Base-by-base conservation (phyloP, 169 alveolate species). In the Blepharisma undulans region DNA sequence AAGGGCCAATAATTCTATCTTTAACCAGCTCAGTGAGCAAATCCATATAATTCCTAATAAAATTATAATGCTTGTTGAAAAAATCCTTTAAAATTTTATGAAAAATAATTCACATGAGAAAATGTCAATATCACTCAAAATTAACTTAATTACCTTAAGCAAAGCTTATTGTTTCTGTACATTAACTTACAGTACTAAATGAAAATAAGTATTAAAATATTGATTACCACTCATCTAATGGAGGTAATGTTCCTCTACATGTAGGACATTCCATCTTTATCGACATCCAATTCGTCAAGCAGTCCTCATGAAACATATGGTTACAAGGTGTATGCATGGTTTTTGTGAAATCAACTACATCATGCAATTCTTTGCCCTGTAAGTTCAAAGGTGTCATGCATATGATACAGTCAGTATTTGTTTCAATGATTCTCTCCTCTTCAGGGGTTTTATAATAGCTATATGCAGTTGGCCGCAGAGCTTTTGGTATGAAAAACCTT, bases 221-320 rank as follows among this genome's bases (percentile, higher is more conserved):
- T 48, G 66, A 48, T 48, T 48, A 82, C 36, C 72, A 66, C 29
- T 71, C 90, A 61, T 86, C 90, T 25, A 86, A 19, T 27, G 30
- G 33, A 33, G 98, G 97, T n/a, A 95, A 86, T 18, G 25, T 30
- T 30, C 97, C 93, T 76, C 99, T 95, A 90, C 99, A 98, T 71
- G 97, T 97, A 21, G 99, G 99, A 91, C 99, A 98, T 92, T 98
- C 99, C 90, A 98, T 84, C 94, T 98, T 98, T 25, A 98, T 95
- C 29, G 95, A 90, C 97, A 98, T 97, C 99, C 99, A 98, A 87
- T 98, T 98, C 93, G 94, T 96, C 59, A 98, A 92, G 89, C 99
- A 98, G 25, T 92, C 90, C 34, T 96, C 96, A 94, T 98, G 99
- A 92, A 97, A 98, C 66, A 97, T 95, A 86, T 98, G 99, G 84